A percentile compares a stretch with the other conserved stretches of the same genome.
These are phyloP conservation scores for Mycena belliarum DNA, from an alignment of 768 basidiomycete species.

Conservation along the genomic window DNA sequence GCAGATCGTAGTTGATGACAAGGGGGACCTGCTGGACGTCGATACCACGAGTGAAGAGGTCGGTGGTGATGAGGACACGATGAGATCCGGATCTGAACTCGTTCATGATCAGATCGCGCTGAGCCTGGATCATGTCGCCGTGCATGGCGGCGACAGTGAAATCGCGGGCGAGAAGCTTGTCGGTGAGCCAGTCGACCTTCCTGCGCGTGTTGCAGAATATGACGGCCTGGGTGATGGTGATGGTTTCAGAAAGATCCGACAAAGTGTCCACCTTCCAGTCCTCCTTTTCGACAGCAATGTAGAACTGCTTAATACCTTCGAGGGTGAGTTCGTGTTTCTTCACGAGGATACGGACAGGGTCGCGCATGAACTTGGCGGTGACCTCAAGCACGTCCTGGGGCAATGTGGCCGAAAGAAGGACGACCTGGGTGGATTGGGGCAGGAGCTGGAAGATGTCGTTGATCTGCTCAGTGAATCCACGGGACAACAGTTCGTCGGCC, in stretches of 20 bases:
- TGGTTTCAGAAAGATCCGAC: slow-evolving; percentile 97
- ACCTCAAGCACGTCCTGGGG: slow-evolving; percentile 96
- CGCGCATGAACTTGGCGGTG: slow-evolving; percentile 99
- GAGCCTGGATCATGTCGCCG: slow-evolving; percentile 98
- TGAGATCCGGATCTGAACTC: slow-evolving; percentile 99
- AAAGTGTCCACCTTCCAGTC: slow-evolving; percentile 99
- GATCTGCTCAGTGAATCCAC: slow-evolving; percentile 99
- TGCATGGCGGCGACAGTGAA: slow-evolving; percentile 99
- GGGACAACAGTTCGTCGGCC: slow-evolving; percentile 98
- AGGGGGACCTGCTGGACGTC: slow-evolving; percentile 97
- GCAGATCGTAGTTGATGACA: slow-evolving; percentile 93
- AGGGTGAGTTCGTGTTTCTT: slow-evolving; percentile 98
- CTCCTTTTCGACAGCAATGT: slow-evolving; percentile 99
- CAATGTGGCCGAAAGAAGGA: slow-evolving; percentile 96
- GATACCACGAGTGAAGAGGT: slow-evolving; percentile 95
- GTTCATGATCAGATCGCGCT: slow-evolving; percentile 97
- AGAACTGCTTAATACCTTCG: slow-evolving; percentile 99
- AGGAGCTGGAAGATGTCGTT: slow-evolving; percentile 99
- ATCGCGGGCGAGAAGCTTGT: slow-evolving; percentile 95
- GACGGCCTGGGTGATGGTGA: slow-evolving; percentile 98
- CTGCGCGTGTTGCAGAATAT: slow-evolving; percentile 99
- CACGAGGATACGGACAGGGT: slow-evolving; percentile 94
- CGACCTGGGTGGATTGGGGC: slow-evolving; percentile 95
- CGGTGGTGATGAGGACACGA: slow-evolving; percentile 97
- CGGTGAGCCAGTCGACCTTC: slow-evolving; percentile 99